Percentiles rank a stretch among this genome's conserved stretches.
Evolutionary conservation across 495 filamentous ascomycete species (phyloP).

Genomic region (Neurospora sp.): DNA sequence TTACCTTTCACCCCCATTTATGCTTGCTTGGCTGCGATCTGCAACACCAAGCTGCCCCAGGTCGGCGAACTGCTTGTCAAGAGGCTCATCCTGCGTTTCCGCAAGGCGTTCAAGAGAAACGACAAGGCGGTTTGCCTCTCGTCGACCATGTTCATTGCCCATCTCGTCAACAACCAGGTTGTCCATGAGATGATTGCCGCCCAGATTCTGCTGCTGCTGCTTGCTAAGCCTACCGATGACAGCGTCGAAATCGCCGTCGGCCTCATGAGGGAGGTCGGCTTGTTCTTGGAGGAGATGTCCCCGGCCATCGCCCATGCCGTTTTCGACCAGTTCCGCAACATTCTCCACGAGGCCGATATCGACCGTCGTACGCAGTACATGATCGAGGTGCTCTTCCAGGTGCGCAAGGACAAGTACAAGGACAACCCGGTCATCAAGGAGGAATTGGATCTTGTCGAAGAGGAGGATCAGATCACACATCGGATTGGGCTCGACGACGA

Average conservation of each 20-base stretch:
- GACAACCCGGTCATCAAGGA: constrained; percentile 84
- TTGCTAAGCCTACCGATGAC: constrained; percentile 93
- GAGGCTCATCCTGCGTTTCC: constrained; percentile 81
- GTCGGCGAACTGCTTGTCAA: constrained; percentile 86
- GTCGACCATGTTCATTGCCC: constrained; percentile 87
- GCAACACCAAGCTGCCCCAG: constrained; percentile 93
- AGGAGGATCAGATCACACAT: constrained; percentile 96
- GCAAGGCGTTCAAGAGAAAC: constrained; percentile 91
- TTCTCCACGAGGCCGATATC: constrained; percentile 90
- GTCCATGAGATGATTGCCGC: constrained; percentile 88
- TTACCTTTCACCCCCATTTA: constrained; percentile 94
- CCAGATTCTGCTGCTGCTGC: constrained; percentile 77
- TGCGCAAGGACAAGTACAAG: constrained; percentile 93
- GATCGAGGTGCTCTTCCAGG: constrained; percentile 96
- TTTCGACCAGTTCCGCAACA: constrained; percentile 90
- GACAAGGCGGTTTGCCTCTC: constrained; percentile 92
- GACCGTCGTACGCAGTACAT: constrained; percentile 96
- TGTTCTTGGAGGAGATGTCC: constrained; percentile 92
- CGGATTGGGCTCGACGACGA: constrained; percentile 67
- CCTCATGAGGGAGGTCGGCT: constrained; percentile 79
- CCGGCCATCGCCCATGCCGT: constrained; percentile 73
- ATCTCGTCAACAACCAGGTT: constrained; percentile 90
- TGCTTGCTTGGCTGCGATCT: constrained; percentile 88
- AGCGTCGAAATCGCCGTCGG: constrained; percentile 96
- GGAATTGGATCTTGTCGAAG: constrained; percentile 90